Evolutionary conservation across 306 rosid species (phyloP), one percentile per base, ranked within the genome.

Genomic region (Rubus idaeus): DNA sequence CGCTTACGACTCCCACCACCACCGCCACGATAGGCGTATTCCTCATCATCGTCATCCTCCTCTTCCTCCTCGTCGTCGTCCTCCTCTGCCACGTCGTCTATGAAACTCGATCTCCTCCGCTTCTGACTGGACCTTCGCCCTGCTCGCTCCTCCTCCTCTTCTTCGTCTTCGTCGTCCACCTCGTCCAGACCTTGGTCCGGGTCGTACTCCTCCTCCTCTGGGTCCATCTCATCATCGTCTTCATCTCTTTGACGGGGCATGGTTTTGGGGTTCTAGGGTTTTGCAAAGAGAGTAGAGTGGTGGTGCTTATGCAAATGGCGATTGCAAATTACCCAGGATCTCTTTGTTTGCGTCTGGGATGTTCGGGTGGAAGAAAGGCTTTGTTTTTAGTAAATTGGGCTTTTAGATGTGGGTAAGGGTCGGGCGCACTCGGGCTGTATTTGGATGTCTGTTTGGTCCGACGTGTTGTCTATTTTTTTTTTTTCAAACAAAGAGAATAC

Each of bases 71-170:
- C 96, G 0, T 88, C 84, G 0, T 90, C 97, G 1, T 86, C 99
- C 84, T 95, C 99, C 73, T 90, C 96, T 1, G 91, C 97, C 2
- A 79, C 89, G 17, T 92, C 97, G 5, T 90, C 96, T 3, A 90
- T 84, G 72, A 76, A 92, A 0, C 84, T 63, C 79, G 96, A 88
- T 87, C 96, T 86, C 72, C 81, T 53, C 70, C 96, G 79, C 86
- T 93, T 93, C 83, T 80, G 77, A 26, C 79, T 78, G 50, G 88
- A 80, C 12, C 81, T 61, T 13, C 90, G 60, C 44, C 88, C 71
- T 26, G 86, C 75, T 21, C 63, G 18, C 73, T 78, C 67, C 75
- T 71, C 66, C 67, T 79, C 89, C 13, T 83, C 96, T 40, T 90
- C 98, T n/a, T 83, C 92, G 17, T 81, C 96, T 23, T 79, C 93